A percentile compares a stretch with the other conserved stretches of the same genome.
phyloP scores from a whole-genome alignment of 768 basidiomycete genomes.

The Kwoniella bestiolae region DNA sequence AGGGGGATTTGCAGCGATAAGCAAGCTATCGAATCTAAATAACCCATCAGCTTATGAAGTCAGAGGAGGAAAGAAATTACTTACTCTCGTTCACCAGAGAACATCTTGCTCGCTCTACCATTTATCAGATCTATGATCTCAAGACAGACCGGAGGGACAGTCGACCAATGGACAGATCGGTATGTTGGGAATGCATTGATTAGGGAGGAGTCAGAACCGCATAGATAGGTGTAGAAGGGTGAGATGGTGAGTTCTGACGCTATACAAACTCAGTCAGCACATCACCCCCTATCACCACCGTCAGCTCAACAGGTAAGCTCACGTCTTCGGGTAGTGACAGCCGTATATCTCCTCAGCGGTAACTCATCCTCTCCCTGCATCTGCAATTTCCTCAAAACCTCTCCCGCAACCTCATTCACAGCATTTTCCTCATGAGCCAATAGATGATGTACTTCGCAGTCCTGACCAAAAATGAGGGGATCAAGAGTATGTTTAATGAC shows the following conservation, averaged over 20 bases:
- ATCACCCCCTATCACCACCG: background rate
- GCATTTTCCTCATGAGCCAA: constrained; percentile 29
- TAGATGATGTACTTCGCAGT: constrained; percentile 37
- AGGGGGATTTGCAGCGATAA: constrained; percentile 41
- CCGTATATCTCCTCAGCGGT: constrained; percentile 25
- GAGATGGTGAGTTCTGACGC: constrained; percentile 40
- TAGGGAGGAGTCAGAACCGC: constrained; percentile 33
- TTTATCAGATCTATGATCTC: constrained; percentile 45
- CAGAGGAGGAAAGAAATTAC: no score
- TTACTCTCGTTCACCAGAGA: constrained; percentile 46
- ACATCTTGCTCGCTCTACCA: constrained; percentile 42
- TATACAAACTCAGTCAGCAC: constrained; percentile 7
- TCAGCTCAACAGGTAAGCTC: constrained; percentile 8
- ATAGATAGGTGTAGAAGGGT: constrained; percentile 46
- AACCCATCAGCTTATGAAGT: constrained; percentile 10
- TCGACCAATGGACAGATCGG: constrained; percentile 32
- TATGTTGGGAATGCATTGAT: constrained; percentile 17
- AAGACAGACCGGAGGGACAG: constrained; percentile 31
- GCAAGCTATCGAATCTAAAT: constrained; percentile 48
- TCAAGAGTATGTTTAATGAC: constrained; percentile 34
- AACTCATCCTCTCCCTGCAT: constrained; percentile 24
- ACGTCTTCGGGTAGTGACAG: constrained; percentile 20
- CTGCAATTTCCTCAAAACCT: constrained; percentile 23
- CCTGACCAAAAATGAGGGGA: constrained; percentile 13
- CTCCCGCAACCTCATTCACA: constrained; percentile 1